Conservation (phyloP, 2,329 filamentous ascomycete species). For the Cordyceps fumosorosea region DNA sequence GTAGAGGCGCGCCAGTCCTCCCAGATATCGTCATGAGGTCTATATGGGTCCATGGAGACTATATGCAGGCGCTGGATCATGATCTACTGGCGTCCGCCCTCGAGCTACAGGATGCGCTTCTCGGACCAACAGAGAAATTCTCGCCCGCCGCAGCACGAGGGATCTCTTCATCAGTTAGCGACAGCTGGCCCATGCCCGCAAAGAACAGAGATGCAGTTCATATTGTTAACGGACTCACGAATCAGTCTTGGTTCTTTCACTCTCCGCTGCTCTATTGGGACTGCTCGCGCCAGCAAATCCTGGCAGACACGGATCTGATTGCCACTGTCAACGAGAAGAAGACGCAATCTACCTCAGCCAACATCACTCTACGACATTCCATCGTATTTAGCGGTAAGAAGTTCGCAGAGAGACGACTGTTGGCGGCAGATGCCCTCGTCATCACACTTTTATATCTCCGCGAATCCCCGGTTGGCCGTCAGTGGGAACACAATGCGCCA, state of each 20-base stretch:
- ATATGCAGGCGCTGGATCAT: conserved; percentile 67
- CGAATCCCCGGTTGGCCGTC: conserved; percentile 55
- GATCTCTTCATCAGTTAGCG: conserved; percentile 22
- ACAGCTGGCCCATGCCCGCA: conserved; percentile 32
- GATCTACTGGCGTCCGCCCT: conserved; percentile 61
- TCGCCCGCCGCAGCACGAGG: conserved; percentile 35
- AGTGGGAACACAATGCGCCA: conserved; percentile 58
- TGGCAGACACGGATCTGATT: conserved; percentile 56
- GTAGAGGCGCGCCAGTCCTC: conserved; percentile 40
- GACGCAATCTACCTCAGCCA: conserved; percentile 57
- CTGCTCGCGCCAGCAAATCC: conserved; percentile 53
- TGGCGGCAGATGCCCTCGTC: conserved; percentile 70
- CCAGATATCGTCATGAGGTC: conserved; percentile 77
- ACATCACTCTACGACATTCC: conserved; percentile 68
- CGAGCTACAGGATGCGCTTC: conserved; percentile 61
- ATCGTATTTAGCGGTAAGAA: conserved; percentile 78
- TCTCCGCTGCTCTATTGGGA: conserved; percentile 80
- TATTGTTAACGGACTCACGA: conserved; percentile 52
- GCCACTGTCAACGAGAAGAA: conserved; percentile 62
- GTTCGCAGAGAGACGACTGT: conserved; percentile 59
- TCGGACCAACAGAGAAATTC: conserved; percentile 55
- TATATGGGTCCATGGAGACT: conserved; percentile 74
- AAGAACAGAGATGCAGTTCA: conserved; percentile 49
- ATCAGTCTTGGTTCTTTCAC: conserved; percentile 69
- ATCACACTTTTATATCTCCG: conserved; percentile 67